These are phyloP conservation scores for Boechera stricta DNA, from an alignment of 345 rosid species.

Conservation along the genomic window DNA sequence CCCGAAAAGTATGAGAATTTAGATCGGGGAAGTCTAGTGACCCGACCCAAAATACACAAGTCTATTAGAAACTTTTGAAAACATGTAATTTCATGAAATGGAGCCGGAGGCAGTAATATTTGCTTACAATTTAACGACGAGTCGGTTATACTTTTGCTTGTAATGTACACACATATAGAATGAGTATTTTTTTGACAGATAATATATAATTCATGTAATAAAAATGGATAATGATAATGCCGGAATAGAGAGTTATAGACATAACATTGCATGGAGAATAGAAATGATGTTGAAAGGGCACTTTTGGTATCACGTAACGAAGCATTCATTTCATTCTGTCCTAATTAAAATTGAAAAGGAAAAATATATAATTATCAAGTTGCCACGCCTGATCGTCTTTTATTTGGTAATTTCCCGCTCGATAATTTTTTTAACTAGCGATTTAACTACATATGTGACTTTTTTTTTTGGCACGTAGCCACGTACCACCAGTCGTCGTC, in stretches of 20 bases:
- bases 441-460: slow-evolving; percentile 33
- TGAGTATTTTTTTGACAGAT: neutral
- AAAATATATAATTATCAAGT: slow-evolving; percentile 54
- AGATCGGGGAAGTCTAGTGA: neutral
- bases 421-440: slow-evolving; percentile 17
- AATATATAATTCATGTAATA: slow-evolving; percentile 21
- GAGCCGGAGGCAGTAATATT: neutral
- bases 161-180: neutral
- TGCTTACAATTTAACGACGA: neutral
- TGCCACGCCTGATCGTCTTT: slow-evolving; percentile 70
- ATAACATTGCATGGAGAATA: slow-evolving; percentile 59
- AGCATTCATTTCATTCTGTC: slow-evolving; percentile 49
- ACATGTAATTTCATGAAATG: neutral
- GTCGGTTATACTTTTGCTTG: neutral
- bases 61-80: neutral
- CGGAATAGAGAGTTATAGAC: slow-evolving; percentile 38
- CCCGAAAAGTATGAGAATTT: neutral
- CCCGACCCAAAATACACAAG: neutral
- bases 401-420: slow-evolving; percentile 3
- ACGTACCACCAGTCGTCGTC: neutral
- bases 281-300: slow-evolving; percentile 56
- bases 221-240: slow-evolving; percentile 53
- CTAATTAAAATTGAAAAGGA: slow-evolving; percentile 53
- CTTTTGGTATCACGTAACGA: slow-evolving; percentile 56
- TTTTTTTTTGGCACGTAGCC: neutral